Percentiles rank a stretch among this genome's conserved stretches.
These are phyloP conservation scores for Rhizopogon roseolus DNA, from an alignment of 768 basidiomycete species.

Conservation along the genomic window DNA sequence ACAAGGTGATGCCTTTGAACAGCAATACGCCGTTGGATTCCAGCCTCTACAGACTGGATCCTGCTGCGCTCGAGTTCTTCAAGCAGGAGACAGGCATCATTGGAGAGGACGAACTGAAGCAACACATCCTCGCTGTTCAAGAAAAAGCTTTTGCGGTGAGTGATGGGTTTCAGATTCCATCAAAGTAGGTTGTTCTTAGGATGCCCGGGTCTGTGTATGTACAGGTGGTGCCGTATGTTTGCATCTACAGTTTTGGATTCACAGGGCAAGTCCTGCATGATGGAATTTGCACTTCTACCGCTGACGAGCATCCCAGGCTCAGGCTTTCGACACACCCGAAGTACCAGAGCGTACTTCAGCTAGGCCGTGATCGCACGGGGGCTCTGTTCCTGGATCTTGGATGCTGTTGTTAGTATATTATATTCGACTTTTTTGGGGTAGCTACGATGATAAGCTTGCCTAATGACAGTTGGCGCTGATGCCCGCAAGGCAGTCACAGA, in stretches of 20 bases:
- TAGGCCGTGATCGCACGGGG: constrained; percentile 30
- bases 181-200: neutral
- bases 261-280: constrained; percentile 6
- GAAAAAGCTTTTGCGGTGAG: constrained; percentile 27
- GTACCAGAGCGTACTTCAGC: constrained; percentile 26
- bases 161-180: neutral
- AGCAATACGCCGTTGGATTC: constrained; percentile 1
- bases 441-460: neutral
- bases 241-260: constrained; percentile 16
- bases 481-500: constrained; percentile 35
- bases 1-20: neutral
- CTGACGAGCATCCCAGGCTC: constrained; percentile 7
- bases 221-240: constrained; percentile 21
- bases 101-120: constrained; percentile 23
- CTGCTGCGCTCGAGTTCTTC: constrained; percentile 20
- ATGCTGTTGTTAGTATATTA: constrained; percentile 33
- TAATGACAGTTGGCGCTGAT: constrained; percentile 36
- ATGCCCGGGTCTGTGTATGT: neutral
- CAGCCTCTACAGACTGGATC: constrained; percentile 10
- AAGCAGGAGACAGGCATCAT: constrained; percentile 24
- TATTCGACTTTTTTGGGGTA: neutral
- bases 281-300: neutral
- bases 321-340: constrained; percentile 14
- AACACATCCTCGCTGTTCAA: constrained; percentile 30
- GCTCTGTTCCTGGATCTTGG: constrained; percentile 41